These are phyloP conservation scores for Excoecaria cochinchinensis DNA, from an alignment of 345 rosid species.

Conservation along the genomic window DNA sequence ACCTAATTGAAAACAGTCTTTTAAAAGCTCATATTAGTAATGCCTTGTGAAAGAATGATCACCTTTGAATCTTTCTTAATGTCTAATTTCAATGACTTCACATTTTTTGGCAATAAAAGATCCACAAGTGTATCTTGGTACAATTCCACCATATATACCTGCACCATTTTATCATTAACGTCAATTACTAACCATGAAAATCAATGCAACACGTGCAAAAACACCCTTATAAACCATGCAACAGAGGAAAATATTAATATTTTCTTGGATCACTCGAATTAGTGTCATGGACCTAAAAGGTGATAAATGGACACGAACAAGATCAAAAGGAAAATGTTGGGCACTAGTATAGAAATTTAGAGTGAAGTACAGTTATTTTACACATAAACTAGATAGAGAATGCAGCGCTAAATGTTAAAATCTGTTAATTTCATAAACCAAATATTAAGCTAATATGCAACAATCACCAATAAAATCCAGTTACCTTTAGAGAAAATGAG, in stretches of 20 bases:
- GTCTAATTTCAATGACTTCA: conserved; percentile 72
- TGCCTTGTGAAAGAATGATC: conserved; percentile 2
- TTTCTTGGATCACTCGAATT: background rate
- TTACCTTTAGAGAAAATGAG: conserved; percentile 84
- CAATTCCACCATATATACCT: conserved; percentile 95
- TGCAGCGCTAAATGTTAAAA: background rate
- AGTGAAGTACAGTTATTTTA: too few relatives aligned
- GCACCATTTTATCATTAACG: conserved; percentile 19
- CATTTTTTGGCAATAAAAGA: conserved; percentile 69
- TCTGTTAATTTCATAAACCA: background rate
- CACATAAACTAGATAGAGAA: background rate
- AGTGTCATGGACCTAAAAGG: background rate
- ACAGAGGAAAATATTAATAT: background rate
- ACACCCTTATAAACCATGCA: background rate
- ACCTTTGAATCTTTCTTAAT: conserved; percentile 95
- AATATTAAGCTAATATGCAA: background rate
- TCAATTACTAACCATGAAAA: background rate
- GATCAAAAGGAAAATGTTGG: too few relatives aligned
- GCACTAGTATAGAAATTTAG: too few relatives aligned
- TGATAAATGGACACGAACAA: background rate
- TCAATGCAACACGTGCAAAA: background rate
- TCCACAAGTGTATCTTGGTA: conserved; percentile 94
- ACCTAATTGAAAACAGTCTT: background rate
- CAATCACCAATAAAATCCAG: background rate
- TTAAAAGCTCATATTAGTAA: background rate